Percentiles rank a stretch among this genome's conserved stretches.
Conservation (phyloP, 2,329 filamentous ascomycete genomes). For the Didymella pinodella region DNA sequence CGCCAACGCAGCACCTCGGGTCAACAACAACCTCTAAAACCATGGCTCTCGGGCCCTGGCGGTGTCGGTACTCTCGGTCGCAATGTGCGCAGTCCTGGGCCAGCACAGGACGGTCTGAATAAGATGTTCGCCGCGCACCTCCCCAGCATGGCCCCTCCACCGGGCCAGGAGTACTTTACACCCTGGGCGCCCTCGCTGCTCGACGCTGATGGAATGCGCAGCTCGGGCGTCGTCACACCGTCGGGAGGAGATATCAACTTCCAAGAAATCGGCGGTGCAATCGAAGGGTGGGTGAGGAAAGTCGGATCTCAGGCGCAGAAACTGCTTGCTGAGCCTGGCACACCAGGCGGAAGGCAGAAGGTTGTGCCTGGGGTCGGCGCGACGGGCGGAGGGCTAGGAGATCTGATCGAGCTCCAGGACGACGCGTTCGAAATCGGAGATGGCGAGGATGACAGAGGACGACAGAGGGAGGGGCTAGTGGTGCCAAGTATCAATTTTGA, state of each 20-base stretch:
- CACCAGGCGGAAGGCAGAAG: constrained; percentile 39
- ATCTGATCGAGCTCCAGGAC: constrained; percentile 74
- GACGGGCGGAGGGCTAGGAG: constrained; percentile 60
- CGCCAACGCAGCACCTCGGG: constrained; percentile 50
- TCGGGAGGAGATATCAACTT: constrained; percentile 58
- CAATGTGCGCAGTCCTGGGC: constrained; percentile 76
- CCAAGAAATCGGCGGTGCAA: constrained; percentile 83
- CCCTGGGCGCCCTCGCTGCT: constrained; percentile 50
- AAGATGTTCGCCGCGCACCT: constrained; percentile 84
- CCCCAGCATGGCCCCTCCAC: constrained; percentile 71
- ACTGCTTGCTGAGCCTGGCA: constrained; percentile 46
- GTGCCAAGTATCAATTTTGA: constrained; percentile 16
- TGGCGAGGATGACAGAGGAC: constrained; percentile 42
- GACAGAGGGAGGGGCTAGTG: constrained; percentile 14
- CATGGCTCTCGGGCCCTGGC: constrained; percentile 79
- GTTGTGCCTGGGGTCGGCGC: constrained; percentile 50
- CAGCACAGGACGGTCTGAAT: constrained; percentile 84
- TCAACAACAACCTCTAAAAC: constrained; percentile 31
- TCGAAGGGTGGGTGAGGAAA: constrained; percentile 90
- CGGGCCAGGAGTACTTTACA: constrained; percentile 63
- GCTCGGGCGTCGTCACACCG: constrained; percentile 43
- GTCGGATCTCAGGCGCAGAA: constrained; percentile 70
- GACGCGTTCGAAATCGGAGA: constrained; percentile 61
- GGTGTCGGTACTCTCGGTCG: constrained; percentile 84
- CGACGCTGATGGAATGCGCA: constrained; percentile 40